Evolutionary conservation across 768 basidiomycete genomes (phyloP), one percentile per base, ranked within the genome.

Genomic region (Amanita pseudoporphyria): DNA sequence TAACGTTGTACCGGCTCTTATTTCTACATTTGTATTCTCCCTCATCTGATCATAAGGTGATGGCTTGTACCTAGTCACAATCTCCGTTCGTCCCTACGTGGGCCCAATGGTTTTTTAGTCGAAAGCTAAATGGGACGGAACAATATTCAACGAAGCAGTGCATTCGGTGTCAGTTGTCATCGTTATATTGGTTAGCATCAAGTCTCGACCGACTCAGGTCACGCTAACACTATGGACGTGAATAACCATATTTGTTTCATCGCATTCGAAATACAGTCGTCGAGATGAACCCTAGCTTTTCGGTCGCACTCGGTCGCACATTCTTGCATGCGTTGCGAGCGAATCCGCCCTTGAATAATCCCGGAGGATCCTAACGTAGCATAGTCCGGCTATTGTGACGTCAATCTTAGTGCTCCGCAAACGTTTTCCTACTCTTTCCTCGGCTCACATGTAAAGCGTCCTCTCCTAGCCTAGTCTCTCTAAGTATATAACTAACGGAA

Each of bases 281-380:
- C 45, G 19, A 47, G 22, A 35, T 26, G 22, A 37, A 37, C 13
- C 32, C 45, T 33, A 19, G 31, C n/a, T 35, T 33, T 26, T 47
- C 24, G 45, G 45, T 47, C 45, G 45, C 45, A 47, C 35, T 47
- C 24, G 45, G 45, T 47, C 45, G 45, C 45, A 47, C 22, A 33
- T 22, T 36, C 7, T 47, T 33, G 45, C 33, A 26, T 16, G 45
- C 26, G 45, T 47, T 37, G 13, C 33, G 33, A 14, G 42, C 14
- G 26, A 44, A 24, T 44, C 21, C 5, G 24, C 37, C 37, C 33
- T 37, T 47, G 45, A 37, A 47, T 12, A 16, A 36, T 47, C 47
- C 18, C 16, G 35, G 35, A 35, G 36, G 28, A n/a, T 39, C 47
- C n/a, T 28, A 48, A 48, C 36, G 38, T 40, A 48, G 37, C 31